Conservation (phyloP, 495 filamentous ascomycete species). For the Penicillium cosmopolitanum region DNA sequence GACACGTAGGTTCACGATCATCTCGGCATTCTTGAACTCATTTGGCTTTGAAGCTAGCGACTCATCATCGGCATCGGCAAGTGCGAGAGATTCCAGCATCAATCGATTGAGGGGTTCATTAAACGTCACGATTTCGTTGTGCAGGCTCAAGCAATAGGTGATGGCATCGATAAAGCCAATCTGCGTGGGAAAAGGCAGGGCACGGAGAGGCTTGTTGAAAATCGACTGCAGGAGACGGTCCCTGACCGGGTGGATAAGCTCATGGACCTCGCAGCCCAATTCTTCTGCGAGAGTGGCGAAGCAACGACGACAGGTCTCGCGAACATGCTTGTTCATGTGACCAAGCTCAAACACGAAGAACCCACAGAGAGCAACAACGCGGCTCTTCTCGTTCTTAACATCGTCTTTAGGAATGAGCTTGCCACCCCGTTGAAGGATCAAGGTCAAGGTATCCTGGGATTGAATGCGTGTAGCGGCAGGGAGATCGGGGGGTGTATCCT, state of each 20-base stretch:
- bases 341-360: slow-evolving; percentile 84
- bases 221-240: slow-evolving; percentile 84
- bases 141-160: slow-evolving; percentile 85
- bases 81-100: slow-evolving; percentile 86
- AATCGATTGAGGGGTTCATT: slow-evolving; percentile 88
- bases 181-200: slow-evolving; percentile 87
- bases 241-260: slow-evolving; percentile 84
- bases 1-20: slow-evolving; percentile 88
- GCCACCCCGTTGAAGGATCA: slow-evolving; percentile 75
- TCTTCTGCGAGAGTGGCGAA: slow-evolving; percentile 81
- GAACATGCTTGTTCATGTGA: slow-evolving; percentile 93
- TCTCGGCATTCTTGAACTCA: slow-evolving; percentile 88
- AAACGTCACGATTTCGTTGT: slow-evolving; percentile 83
- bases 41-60: slow-evolving; percentile 78
- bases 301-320: slow-evolving; percentile 78
- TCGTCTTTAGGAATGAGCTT: slow-evolving; percentile 76
- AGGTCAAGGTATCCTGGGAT: slow-evolving; percentile 79
- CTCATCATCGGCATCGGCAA: slow-evolving; percentile 94
- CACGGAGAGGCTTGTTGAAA: slow-evolving; percentile 91
- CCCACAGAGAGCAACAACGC: slow-evolving; percentile 73
- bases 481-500: slow-evolving; percentile 92
- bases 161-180: slow-evolving; percentile 98
- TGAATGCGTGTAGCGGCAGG: slow-evolving; percentile 81
- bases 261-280: slow-evolving; percentile 74
- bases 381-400: slow-evolving; percentile 64